A percentile compares a stretch with the other conserved stretches of the same genome.
Evolutionary conservation across 2,329 filamentous ascomycete genomes (phyloP).

Genomic region (Verruconis gallopava): DNA sequence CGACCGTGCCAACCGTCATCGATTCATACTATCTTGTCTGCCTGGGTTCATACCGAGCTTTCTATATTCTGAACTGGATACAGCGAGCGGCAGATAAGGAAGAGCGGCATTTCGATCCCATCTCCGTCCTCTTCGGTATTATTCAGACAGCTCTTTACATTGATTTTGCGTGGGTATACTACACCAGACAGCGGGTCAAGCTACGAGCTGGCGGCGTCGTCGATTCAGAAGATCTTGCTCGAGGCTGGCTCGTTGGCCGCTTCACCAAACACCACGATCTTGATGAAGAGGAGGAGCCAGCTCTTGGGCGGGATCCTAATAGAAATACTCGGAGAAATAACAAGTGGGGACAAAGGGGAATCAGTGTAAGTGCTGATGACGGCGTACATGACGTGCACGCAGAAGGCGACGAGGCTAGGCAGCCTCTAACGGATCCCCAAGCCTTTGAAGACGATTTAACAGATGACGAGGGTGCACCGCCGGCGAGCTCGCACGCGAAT

Average conservation of each 20-base stretch:
- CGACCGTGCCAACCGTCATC: constrained; percentile 89
- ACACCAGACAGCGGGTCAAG: constrained; percentile 84
- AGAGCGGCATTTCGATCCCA: constrained; percentile 49
- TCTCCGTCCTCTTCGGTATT: constrained; percentile 74
- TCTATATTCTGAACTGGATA: constrained; percentile 92
- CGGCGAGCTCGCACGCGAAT: constrained; percentile 9
- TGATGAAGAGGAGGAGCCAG: constrained; percentile 48
- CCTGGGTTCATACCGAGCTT: constrained; percentile 72
- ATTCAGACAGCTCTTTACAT: constrained; percentile 82
- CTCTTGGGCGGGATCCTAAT: constrained; percentile 25
- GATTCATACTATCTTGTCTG: constrained; percentile 91
- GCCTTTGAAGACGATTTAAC: constrained; percentile 33
- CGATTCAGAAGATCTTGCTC: constrained; percentile 74
- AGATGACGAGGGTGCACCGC: constrained; percentile 27
- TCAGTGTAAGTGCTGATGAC: constrained; percentile 48
- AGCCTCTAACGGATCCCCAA: constrained; percentile 32
- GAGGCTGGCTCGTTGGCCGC: constrained; percentile 70
- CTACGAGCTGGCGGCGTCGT: constrained; percentile 77
- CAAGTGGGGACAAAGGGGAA: constrained; percentile 44
- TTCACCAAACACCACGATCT: constrained; percentile 50
- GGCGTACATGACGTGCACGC: constrained; percentile 25
- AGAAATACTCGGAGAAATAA: constrained; percentile 17
- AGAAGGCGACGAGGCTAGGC: constrained; percentile 15
- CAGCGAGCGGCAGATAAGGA: constrained; percentile 47
- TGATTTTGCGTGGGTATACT: constrained; percentile 97